Base-by-base conservation (phyloP, 768 basidiomycete species). In the Tylopilus plumbeoviolaceoides region DNA sequence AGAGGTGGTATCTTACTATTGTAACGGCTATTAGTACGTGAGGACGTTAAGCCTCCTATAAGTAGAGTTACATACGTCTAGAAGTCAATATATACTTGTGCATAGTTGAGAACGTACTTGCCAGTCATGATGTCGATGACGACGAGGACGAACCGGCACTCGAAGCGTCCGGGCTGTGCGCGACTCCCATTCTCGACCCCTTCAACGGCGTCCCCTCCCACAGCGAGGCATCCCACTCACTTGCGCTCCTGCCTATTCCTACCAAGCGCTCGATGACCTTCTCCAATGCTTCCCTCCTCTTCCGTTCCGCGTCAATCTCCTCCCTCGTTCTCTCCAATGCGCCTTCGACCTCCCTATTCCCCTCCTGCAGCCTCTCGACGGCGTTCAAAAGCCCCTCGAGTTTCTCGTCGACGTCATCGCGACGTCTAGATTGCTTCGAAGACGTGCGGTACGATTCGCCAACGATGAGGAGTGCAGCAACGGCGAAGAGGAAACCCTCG, bases 401-500 rank as follows among this genome's bases (percentile, higher is more conserved):
- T 51, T 79, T 75, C 48, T 91, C 89, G 55, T 88, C 83, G 8
- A 92, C 83, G 44, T 72, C 73, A 57, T 85, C 87, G 42, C 88
- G 73, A n/a, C 87, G 83, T 63, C 80, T 87, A 0, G 82, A 77
- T 54, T 84, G 75, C 53, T 76, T 88, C 18, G 87, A 76, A 0
- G 87, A 85, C 1, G 81, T 78, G 1, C 91, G 85, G 78, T 81
- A 93, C 21, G 84, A 73, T 66, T 94, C 91, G 2, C 84, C 85
- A 11, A 91, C 54, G 51, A 94, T 91, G 6, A 93, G 73, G 0
- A 69, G 69, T 2, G 85, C 84, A 0, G 91, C 90, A 2, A 93
- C 91, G 18, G 73, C 63, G 63, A 93, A 93, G 4, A 93, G 77
- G 59, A 93, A 93, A 0, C 88, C 88, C 69, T 93, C 91, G 0